Base-by-base conservation (phyloP, 495 filamentous ascomycete species). In the Lophium mytilinum region DNA sequence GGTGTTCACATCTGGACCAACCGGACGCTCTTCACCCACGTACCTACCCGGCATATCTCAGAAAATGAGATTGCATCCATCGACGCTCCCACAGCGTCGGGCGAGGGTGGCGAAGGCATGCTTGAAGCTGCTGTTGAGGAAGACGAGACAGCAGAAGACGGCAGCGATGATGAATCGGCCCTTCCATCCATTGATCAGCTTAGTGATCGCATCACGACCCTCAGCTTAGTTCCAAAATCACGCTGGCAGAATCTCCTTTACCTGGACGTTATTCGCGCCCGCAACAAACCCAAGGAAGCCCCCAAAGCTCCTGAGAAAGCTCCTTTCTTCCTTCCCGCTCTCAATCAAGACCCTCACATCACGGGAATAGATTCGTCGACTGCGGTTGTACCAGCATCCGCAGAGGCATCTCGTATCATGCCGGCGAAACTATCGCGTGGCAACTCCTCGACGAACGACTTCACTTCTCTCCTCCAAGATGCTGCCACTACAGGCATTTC, bases 1-100 rank as follows among this genome's bases (percentile, higher is more conserved):
- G 94, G 93, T 18, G 83, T 99, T 40, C 85, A 86, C 56, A 80
- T 99, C 24, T 99, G 93, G 73, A 96, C 86, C 15, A 99, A 99
- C 66, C 83, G 85, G 56, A 86, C 86, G 6, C 77, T 96, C 0
- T 99, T 96, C 75, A 84, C 82, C 48, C 90, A 93, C 57, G 82
- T 95, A 1, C 87, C 90, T 0, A 90, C 89, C 8, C 78, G 86
- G 24, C 86, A 87, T 55, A 82, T 99, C 58, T 82, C 84, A 9
- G 87, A 93, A 56, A 75, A 79, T 37, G 83, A 87, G 43, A 80
- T 96, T 36, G 74, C 75, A 35, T 68, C 80, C 35, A 75, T 66
- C 6, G 69, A 73, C 15, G 77, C 75, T 4, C 89, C 90, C 1
- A 87, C 86, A 0, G 77, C 79, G n/a, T 89, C 89, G n/a, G 88